A percentile compares a stretch with the other conserved stretches of the same genome.
Evolutionary conservation across 2,329 filamentous ascomycete genomes (phyloP).

Genomic region (Verticillium tricorpus): DNA sequence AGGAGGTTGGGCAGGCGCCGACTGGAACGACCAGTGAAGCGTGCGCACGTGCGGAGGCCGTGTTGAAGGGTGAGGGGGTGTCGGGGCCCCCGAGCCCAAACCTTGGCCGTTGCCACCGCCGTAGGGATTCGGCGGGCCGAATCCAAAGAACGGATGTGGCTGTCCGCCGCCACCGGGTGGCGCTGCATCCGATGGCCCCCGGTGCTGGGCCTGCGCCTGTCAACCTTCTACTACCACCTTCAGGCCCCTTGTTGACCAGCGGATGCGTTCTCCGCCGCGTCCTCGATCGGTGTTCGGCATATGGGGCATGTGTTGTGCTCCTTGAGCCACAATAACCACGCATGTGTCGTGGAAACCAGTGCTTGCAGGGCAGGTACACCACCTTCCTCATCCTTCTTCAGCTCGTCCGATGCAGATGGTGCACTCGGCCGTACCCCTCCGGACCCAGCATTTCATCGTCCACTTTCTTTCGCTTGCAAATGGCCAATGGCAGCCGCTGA

Average conservation of each 20-base stretch:
- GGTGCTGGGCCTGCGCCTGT: conserved; percentile 5
- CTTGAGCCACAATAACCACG: conserved; percentile 75
- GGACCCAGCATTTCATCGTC: conserved; percentile 63
- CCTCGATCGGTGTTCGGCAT: conserved; percentile 59
- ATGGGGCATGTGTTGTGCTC: conserved; percentile 93
- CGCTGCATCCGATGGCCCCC: conserved; percentile 4
- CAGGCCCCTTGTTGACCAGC: conserved; percentile 10
- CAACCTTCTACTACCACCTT: background rate
- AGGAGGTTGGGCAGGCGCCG: background rate
- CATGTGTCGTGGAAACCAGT: conserved; percentile 93
- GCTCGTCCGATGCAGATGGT: conserved; percentile 93
- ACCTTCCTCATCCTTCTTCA: conserved; percentile 71
- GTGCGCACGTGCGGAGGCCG: background rate
- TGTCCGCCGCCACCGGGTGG: conserved; percentile 10
- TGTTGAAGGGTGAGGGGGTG: background rate
- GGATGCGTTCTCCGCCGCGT: conserved; percentile 10
- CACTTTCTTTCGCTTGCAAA: conserved; percentile 68
- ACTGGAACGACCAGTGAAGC: background rate
- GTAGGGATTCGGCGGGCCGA: conserved; percentile 11
- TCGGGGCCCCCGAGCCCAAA: background rate
- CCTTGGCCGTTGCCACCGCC: background rate
- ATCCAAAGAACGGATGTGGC: conserved; percentile 4
- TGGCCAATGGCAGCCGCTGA: conserved; percentile 67
- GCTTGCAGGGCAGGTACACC: conserved; percentile 75
- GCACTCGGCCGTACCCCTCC: conserved; percentile 72